Base-by-base conservation (phyloP, 768 basidiomycete genomes). In the Panellus pusillus region DNA sequence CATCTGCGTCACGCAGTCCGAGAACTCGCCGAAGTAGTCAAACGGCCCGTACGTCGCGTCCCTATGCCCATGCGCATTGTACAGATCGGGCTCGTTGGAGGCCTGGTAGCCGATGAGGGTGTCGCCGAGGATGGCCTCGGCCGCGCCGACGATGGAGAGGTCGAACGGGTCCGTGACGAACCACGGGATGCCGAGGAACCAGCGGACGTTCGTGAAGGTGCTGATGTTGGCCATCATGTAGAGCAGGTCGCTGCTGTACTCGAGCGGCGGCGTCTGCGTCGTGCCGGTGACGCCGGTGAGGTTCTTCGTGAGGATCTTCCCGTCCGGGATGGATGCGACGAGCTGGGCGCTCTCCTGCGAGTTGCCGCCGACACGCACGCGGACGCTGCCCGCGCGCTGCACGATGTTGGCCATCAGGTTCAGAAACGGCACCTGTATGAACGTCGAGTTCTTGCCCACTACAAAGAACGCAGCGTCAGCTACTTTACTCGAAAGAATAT, bases 351-450 rank as follows among this genome's bases (percentile, higher is more conserved):
- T 70, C 49, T 85, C 83, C 62, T 84, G 83, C 2, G 77, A 75
- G 65, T 84, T 85, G n/a, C 83, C 83, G 15, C 82, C 82, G 11
- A 85, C 66, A 31, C 83, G 75, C 15, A 82, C 62, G 13, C 75
- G 68, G 15, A 80, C 79, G 11, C 64, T 58, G 5, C 80, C 81
- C 4, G 74, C 75, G 28, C 83, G 72, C 54, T 74, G 71, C 29
- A 68, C 70, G 17, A 85, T 72, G 56, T 79, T 78, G 12, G 76
- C 72, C 65, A 85, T 71, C 44, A 83, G 74, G 63, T 84, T 84
- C 17, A 84, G 72, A 69, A 84, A 83, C 0, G 78, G 70, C 52
- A 79, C 68, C 31, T 71, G 68, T 24, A 76, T 55, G 42, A 70
- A 63, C 15, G 72, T 38, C 47, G 53, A 47, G 45, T 43, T 55